phyloP scores from a whole-genome alignment of 2,329 filamentous ascomycete genomes.

The Aspergillus candidus region DNA sequence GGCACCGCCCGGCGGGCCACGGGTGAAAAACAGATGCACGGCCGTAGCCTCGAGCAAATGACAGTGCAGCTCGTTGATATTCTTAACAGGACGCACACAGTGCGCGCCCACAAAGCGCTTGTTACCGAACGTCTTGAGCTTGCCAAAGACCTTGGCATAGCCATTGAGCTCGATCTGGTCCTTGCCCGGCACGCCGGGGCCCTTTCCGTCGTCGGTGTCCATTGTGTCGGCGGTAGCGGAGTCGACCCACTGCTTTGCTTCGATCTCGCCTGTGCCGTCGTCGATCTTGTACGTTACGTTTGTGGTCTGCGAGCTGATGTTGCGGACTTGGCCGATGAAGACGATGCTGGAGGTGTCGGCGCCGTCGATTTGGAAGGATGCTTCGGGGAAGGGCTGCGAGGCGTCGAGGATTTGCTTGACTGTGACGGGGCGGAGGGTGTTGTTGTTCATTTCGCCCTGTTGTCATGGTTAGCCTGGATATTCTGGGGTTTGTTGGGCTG shows the following conservation, averaged over 20 bases:
- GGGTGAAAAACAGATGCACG: constrained; percentile 77
- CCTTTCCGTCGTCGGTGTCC: constrained; percentile 38
- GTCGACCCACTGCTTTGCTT: constrained; percentile 54
- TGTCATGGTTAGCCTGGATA: background rate
- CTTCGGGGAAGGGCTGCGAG: constrained; percentile 65
- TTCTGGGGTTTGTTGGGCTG: background rate
- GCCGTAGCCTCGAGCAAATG: constrained; percentile 86
- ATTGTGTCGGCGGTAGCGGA: constrained; percentile 41
- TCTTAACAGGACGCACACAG: constrained; percentile 69
- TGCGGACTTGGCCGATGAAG: constrained; percentile 85
- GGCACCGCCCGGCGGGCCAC: constrained; percentile 52
- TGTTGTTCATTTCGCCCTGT: constrained; percentile 61
- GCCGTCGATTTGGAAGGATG: constrained; percentile 79
- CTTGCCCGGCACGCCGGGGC: constrained; percentile 42
- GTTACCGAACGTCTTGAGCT: constrained; percentile 75
- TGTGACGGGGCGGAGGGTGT: constrained; percentile 80
- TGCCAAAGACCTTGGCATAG: constrained; percentile 81
- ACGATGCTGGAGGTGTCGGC: constrained; percentile 68
- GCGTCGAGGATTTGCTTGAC: constrained; percentile 91
- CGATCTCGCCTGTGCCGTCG: constrained; percentile 87
- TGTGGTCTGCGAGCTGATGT: constrained; percentile 77
- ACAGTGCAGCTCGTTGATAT: constrained; percentile 90
- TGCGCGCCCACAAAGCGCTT: constrained; percentile 76
- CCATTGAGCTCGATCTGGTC: constrained; percentile 62
- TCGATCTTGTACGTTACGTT: constrained; percentile 91